Evolutionary conservation across 1,139 yeast species (phyloP), one percentile per base, ranked within the genome.

Genomic region (Eremothecium sinecaudum): DNA sequence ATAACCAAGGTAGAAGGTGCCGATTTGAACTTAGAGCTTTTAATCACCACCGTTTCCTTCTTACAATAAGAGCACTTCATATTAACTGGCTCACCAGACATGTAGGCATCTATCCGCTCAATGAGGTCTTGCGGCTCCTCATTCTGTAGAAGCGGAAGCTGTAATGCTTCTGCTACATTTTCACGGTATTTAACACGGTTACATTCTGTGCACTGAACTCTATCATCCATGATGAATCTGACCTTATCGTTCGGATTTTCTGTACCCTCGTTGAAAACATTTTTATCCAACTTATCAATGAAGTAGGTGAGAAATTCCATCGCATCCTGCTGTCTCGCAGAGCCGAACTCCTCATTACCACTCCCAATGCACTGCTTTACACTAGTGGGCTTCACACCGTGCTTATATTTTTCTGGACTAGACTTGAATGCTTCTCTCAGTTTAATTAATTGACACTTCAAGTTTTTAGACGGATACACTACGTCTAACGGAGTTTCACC

Each of bases 301-400:
- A 87, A 58, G 53, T 77, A 79, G 7, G 73, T 62, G 56, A 86
- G 69, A 52, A 86, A 92, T 55, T 90, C 98, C 64, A 79, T 81
- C 0, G 97, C 92, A 63, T 90, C 99, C 56, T 90, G 98, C 52
- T 90, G 99, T 47, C 76, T 73, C 68, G 79, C 82, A 0, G 94
- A 78, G 31, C 78, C 68, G 50, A 90, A 90, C 51, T 90, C 98
- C 11, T 69, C 67, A 56, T 90, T 93, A 28, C 74, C 75, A 36
- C 70, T 70, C 1, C 95, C 96, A 36, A 92, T 66, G 18, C 84
- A 62, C 3, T 71, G 63, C 55, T 87, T 90, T 58, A 90, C 78
- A 39, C 78, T 69, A 1, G 73, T 64, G 1, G 95, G 96, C 36
- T 75, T 73, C 18, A 90, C 68, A 3, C 97, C 97, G 25, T 64